A percentile compares a stretch with the other conserved stretches of the same genome.
phyloP scores from a whole-genome alignment of 208 protist species.

The Trypanosoma melophagium region DNA sequence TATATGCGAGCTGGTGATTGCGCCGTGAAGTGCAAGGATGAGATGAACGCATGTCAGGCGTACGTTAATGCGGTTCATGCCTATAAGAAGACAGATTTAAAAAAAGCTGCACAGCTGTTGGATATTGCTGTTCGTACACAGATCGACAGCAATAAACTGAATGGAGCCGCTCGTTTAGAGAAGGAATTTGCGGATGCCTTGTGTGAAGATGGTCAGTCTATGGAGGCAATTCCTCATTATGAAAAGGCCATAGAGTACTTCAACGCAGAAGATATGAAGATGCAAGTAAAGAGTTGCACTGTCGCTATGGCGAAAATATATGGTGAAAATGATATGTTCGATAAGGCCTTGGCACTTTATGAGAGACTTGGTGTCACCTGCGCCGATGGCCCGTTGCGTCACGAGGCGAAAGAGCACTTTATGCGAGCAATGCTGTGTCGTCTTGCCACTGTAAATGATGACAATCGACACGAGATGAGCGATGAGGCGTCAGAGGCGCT shows the following conservation, averaged over 20 bases:
- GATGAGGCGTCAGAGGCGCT: slow-evolving; percentile 73
- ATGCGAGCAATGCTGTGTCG: slow-evolving; percentile 81
- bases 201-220: slow-evolving; percentile 46
- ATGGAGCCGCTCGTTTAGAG: slow-evolving; percentile 57
- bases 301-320: slow-evolving; percentile 81
- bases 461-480: slow-evolving; percentile 67
- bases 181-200: slow-evolving; percentile 73
- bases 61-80: slow-evolving; percentile 63
- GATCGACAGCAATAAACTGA: slow-evolving; percentile 76
- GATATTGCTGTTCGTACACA: slow-evolving; percentile 64
- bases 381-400: slow-evolving; percentile 61
- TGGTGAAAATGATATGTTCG: slow-evolving; percentile 74
- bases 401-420: slow-evolving; percentile 87
- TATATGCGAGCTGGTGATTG: slow-evolving; percentile 72
- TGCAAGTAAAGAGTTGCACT: slow-evolving; percentile 75
- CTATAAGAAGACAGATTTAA: slow-evolving; percentile 66
- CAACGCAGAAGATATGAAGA: slow-evolving; percentile 73
- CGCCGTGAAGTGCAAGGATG: slow-evolving; percentile 64
- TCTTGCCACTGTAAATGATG: slow-evolving; percentile 70
- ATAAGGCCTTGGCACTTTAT: slow-evolving; percentile 79
- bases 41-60: slow-evolving; percentile 27
- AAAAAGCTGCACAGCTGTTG: slow-evolving; percentile 54
- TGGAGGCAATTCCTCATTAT: slow-evolving; percentile 74
- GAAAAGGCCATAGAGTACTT: slow-evolving; percentile 84
- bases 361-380: slow-evolving; percentile 57